Evolutionary conservation across 768 basidiomycete genomes (phyloP).

Genomic region (Amanita phalloides): DNA sequence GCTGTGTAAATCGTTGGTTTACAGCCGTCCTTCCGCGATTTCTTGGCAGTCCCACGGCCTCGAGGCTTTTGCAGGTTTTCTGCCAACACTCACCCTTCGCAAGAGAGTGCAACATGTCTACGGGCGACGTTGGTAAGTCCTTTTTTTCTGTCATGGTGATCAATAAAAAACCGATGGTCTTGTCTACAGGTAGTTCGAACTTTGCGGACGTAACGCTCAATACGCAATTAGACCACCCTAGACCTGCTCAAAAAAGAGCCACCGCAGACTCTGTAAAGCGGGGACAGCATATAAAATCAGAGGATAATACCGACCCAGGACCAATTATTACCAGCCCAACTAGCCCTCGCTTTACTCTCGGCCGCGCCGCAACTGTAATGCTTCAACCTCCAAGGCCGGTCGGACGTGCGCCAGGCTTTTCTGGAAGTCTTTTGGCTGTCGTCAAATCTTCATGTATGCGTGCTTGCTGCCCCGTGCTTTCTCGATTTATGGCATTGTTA

Average conservation of each 20-base stretch:
- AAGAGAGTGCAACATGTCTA: neutral
- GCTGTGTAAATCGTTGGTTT: neutral
- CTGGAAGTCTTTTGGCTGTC: neutral
- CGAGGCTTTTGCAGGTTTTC: neutral
- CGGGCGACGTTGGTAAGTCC: neutral
- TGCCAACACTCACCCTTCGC: neutral
- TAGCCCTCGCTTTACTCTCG: neutral
- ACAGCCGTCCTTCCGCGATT: neutral
- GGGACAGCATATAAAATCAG: neutral
- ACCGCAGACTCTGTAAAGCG: neutral
- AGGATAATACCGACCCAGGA: neutral
- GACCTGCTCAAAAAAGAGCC: neutral
- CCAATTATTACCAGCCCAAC: neutral
- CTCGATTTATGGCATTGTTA: neutral
- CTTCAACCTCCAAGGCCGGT: neutral
- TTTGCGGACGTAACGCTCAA: neutral
- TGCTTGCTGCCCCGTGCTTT: neutral
- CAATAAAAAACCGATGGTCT: neutral
- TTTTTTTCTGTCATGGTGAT: neutral
- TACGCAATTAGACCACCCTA: neutral
- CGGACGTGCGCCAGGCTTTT: conserved; percentile 2
- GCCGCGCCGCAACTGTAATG: neutral
- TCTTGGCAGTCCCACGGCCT: conserved; percentile 2
- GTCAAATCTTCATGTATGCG: conserved; percentile 4
- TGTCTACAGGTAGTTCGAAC: neutral